Percentiles rank a stretch among this genome's conserved stretches.
phyloP scores from a whole-genome alignment of 176 grass and related monocot genomes.

The Puccinellia tenuiflora region DNA sequence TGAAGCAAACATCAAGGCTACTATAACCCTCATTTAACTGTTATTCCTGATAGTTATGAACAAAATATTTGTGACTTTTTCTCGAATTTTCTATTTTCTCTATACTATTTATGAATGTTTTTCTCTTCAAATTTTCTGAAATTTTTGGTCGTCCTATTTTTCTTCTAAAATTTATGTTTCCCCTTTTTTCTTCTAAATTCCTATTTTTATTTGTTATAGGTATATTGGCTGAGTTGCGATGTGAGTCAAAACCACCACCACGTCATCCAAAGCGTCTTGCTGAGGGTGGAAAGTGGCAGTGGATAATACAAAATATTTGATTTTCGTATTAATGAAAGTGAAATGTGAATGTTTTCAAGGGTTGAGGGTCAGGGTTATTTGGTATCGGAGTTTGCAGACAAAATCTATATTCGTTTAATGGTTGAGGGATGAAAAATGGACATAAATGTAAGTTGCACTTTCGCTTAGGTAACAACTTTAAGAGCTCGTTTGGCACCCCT shows the following conservation, averaged over 20 bases:
- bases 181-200: neutral
- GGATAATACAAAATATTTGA: no score
- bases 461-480: neutral
- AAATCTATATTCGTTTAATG: neutral
- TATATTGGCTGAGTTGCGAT: neutral
- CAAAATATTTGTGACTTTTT: neutral
- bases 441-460: neutral
- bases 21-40: neutral
- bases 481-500: no score
- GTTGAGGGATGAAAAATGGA: neutral
- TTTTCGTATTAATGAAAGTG: neutral
- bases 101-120: neutral
- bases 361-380: neutral
- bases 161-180: neutral
- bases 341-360: neutral
- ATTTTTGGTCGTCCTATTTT: neutral
- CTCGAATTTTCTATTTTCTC: neutral
- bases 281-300: no score
- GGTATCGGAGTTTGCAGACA: neutral
- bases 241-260: neutral
- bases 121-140: neutral
- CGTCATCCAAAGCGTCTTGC: neutral
- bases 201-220: neutral
- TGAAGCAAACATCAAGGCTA: neutral
- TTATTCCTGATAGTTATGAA: neutral